Evolutionary conservation across 371 early-diverging fungal species (phyloP).

Genomic region (Lichtheimia ornata): DNA sequence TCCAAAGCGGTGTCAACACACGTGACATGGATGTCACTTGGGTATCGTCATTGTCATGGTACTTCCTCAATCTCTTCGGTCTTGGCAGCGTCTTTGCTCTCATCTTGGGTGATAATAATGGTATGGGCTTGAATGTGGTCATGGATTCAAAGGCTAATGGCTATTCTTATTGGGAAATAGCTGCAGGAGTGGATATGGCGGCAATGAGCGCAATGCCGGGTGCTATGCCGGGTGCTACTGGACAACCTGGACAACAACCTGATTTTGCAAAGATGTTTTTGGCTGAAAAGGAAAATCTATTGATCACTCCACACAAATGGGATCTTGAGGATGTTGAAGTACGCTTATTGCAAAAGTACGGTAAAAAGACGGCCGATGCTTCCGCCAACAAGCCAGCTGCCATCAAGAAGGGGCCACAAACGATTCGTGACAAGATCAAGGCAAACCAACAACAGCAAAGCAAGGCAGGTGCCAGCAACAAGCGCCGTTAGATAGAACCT

Average conservation of each 20-base stretch:
- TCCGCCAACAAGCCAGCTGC: constrained; percentile 1
- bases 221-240: constrained; percentile 33
- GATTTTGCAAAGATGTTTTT: constrained; percentile 87
- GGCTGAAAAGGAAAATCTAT: constrained; percentile 87
- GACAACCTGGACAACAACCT: constrained; percentile 74
- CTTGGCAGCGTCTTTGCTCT: constrained; percentile 89
- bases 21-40: constrained; percentile 96
- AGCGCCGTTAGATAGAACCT: constrained; percentile 22
- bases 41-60: constrained; percentile 98
- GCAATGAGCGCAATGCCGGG: constrained; percentile 76
- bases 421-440: constrained; percentile 30
- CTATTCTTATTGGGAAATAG: constrained; percentile 28
- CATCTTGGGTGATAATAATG: constrained; percentile 89
- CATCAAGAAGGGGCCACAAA: constrained; percentile 16
- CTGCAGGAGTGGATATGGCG: constrained; percentile 91
- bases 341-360: constrained; percentile 79
- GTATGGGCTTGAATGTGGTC: constrained; percentile 38
- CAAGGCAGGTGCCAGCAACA: constrained; percentile 16
- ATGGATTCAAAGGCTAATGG: not conserved
- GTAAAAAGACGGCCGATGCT: constrained; percentile 33
- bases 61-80: constrained; percentile 97
- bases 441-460: constrained; percentile 25
- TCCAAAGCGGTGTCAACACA: constrained; percentile 95
- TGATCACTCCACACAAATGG: constrained; percentile 82
- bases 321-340: constrained; percentile 83